Conservation (phyloP, 2,329 filamentous ascomycete species). For the Colletotrichum acutatum region DNA sequence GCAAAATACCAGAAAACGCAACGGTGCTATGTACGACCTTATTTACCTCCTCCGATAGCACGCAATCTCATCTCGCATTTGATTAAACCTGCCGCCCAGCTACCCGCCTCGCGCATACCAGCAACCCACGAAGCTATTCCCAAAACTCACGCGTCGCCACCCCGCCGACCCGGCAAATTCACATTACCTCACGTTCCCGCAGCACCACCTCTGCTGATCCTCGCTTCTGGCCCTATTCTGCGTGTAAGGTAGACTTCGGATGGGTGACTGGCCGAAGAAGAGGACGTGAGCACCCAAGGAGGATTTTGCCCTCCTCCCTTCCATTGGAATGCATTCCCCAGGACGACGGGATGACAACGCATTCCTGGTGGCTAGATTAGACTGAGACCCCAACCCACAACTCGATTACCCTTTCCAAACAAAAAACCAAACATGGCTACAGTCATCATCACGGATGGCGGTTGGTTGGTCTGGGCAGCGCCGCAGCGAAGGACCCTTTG, state of each 20-base stretch:
- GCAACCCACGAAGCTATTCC: conserved; percentile 27
- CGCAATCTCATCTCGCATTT: conserved; percentile 19
- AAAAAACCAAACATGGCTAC: neutral
- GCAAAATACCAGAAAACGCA: neutral
- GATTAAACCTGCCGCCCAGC: neutral
- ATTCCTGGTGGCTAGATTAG: conserved; percentile 28
- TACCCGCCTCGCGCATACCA: neutral
- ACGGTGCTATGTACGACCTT: neutral
- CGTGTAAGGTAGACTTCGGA: no score
- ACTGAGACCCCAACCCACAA: conserved; percentile 15
- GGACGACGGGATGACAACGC: conserved; percentile 20
- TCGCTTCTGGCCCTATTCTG: neutral
- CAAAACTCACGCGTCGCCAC: conserved; percentile 5
- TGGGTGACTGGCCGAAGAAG: neutral
- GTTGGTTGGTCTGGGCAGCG: neutral
- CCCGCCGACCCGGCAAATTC: conserved; percentile 16
- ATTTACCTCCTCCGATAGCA: neutral
- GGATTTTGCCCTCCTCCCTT: conserved; percentile 8
- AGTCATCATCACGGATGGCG: conserved; percentile 8
- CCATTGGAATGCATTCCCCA: conserved; percentile 29
- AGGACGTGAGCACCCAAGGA: neutral
- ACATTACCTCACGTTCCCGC: conserved; percentile 32
- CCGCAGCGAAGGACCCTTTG: neutral
- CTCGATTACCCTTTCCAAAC: neutral
- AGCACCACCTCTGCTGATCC: neutral